Base-by-base conservation (phyloP, 139 green algal genomes). In the Klebsormidium nitens region DNA sequence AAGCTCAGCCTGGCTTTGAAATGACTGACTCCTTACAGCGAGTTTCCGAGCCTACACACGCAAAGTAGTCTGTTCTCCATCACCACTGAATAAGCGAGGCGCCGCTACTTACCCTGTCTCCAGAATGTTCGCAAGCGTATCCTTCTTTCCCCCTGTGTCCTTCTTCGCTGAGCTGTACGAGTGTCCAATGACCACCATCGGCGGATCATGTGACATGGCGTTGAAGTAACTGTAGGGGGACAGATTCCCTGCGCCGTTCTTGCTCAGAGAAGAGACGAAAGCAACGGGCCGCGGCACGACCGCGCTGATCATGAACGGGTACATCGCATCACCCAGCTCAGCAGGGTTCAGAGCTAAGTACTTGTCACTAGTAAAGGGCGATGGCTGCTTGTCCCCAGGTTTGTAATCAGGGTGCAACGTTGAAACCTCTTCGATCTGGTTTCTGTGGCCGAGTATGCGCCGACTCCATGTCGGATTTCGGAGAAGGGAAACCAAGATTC, bases 181-280 rank as follows among this genome's bases (percentile, higher is more conserved):
- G 38, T 82, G 68, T 31, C 82, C 85, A 32, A 95, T 83, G 5
- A 75, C 75, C 36, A 95, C 68, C 6, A 79, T 72, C 8, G 84
- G 82, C 1, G 89, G 89, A 73, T 93, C 83, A 65, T 96, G 90
- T 2, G 75, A 64, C 80, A 96, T 74, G 1, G 82, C 80, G 28
- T 89, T 89, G 74, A 97, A 97, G 74, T 96, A 97, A 49, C 58
- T 85, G 81, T 90, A 97, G 4, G 91, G 91, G 2, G 89, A 77
- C 14, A 97, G 42, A 11, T 72, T 74, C 4, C 69, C 74, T 23
- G 57, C 32, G 28, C 85, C 85, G 36, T 37, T 26, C 0, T 56
- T 35, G 64, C 55, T 81, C 6, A 89, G 44, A 5, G 71, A 85
- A 1, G 85, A 95, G 19, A 93, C 78, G 63, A 96, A 88, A 26